Evolutionary conservation across 2,329 filamentous ascomycete genomes (phyloP).

Genomic region (Aquanectria penicillioides): DNA sequence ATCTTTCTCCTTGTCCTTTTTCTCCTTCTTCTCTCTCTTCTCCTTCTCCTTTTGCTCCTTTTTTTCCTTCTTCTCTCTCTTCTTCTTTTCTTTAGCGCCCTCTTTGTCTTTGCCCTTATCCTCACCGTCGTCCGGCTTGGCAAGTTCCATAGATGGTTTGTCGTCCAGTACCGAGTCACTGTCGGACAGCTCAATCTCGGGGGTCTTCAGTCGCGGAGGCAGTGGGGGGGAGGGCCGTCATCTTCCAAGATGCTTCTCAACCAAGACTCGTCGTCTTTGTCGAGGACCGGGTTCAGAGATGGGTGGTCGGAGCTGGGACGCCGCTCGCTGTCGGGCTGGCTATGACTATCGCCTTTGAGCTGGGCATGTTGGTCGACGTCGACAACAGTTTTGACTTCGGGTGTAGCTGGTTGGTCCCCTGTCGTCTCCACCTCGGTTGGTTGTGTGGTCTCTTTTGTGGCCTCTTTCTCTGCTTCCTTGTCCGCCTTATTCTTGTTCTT

Average conservation of each 20-base stretch:
- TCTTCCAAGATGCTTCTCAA: slow-evolving; percentile 62
- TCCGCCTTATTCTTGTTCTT: slow-evolving; percentile 70
- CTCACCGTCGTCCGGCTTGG: slow-evolving; percentile 35
- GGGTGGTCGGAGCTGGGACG: slow-evolving; percentile 41
- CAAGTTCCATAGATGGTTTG: slow-evolving; percentile 33
- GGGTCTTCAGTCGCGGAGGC: slow-evolving; percentile 62
- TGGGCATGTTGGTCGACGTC: slow-evolving; percentile 25
- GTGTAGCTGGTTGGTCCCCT: slow-evolving; percentile 24
- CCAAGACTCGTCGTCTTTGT: slow-evolving; percentile 67
- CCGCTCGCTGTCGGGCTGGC: slow-evolving; percentile 30
- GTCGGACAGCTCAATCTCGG: slow-evolving; percentile 54
- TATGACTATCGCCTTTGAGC: slow-evolving; percentile 1
- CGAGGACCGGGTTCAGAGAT: slow-evolving; percentile 57
- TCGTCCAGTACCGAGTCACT: slow-evolving; percentile 20
- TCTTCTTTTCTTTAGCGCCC: slow-evolving; percentile 44
- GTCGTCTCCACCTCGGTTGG: slow-evolving; percentile 24
- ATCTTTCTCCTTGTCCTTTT: slow-evolving; percentile 45
- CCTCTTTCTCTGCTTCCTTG: slow-evolving; percentile 50
- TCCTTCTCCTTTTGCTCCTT: slow-evolving; percentile 37
- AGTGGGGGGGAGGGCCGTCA: slow-evolving; percentile 60
- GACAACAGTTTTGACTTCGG: slow-evolving; percentile 26
- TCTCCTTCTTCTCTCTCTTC: slow-evolving; percentile 49
- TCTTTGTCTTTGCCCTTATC: slow-evolving; percentile 39
- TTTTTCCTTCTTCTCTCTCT: slow-evolving; percentile 25
- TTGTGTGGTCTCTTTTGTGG: slow-evolving; percentile 19